These are phyloP conservation scores for Shiraia sp. DNA, from an alignment of 2,329 filamentous ascomycete genomes.

Conservation along the genomic window DNA sequence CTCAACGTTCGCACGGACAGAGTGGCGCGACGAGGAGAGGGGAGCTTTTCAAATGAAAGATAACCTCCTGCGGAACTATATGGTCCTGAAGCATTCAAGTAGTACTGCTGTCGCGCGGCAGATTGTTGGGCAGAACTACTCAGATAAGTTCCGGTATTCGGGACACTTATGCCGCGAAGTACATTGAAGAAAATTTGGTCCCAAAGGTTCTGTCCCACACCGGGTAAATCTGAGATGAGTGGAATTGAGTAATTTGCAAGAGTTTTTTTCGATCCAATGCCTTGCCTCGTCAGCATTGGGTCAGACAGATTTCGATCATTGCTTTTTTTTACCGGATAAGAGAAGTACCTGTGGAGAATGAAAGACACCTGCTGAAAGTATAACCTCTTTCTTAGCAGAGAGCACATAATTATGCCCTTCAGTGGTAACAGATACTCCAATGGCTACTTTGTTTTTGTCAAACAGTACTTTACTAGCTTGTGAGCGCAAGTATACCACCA, in stretches of 20 bases:
- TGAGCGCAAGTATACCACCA: constrained; percentile 15
- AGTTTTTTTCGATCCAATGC: constrained; percentile 32
- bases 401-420: constrained; percentile 12
- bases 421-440: constrained; percentile 37
- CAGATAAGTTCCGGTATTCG: constrained; percentile 26
- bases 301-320: background rate
- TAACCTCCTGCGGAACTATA: constrained; percentile 26
- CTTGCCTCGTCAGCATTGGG: constrained; percentile 26
- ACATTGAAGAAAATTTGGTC: constrained; percentile 28
- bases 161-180: constrained; percentile 17
- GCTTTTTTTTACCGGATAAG: constrained; percentile 27
- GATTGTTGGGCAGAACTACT: constrained; percentile 12
- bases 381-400: constrained; percentile 44
- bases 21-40: constrained; percentile 7
- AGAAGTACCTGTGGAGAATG: constrained; percentile 47
- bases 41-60: constrained; percentile 26
- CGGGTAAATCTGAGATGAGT: constrained; percentile 23
- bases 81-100: constrained; percentile 15
- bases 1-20: constrained; percentile 12
- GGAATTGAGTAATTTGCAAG: constrained; percentile 21
- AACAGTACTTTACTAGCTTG: constrained; percentile 22
- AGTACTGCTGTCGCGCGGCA: constrained; percentile 16
- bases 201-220: constrained; percentile 33
- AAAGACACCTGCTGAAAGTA: constrained; percentile 48
- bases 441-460: constrained; percentile 15